Evolutionary conservation across 108 stramenopile genomes (phyloP).

Genomic region (Mayamaea pseudoterrestris): DNA sequence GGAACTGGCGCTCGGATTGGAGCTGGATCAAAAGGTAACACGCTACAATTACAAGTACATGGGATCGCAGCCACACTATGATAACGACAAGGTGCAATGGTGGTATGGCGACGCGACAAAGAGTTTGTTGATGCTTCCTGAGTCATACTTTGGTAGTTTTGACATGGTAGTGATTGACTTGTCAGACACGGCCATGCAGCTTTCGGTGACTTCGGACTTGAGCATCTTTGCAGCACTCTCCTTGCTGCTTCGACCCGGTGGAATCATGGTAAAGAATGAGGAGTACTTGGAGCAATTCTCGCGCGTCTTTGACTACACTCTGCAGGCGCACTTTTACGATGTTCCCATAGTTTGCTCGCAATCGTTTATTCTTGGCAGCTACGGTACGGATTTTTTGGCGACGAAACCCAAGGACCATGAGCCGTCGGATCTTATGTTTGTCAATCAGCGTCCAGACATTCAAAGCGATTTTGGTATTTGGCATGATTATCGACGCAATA

Average conservation of each 20-base stretch:
- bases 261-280: constrained; percentile 79
- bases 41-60: constrained; percentile 64
- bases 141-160: constrained; percentile 73
- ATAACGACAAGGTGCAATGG: constrained; percentile 76
- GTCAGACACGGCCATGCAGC: constrained; percentile 58
- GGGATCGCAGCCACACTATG: constrained; percentile 75
- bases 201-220: constrained; percentile 53
- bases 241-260: constrained; percentile 64
- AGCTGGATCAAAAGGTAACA: constrained; percentile 71
- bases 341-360: constrained; percentile 54
- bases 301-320: constrained; percentile 23
- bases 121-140: constrained; percentile 55
- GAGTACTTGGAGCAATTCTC: constrained; percentile 15
- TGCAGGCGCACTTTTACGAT: constrained; percentile 16
- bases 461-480: constrained; percentile 25
- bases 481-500: constrained; percentile 35
- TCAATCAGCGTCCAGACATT: constrained; percentile 19
- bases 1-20: constrained; percentile 68
- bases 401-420: constrained; percentile 10
- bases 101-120: constrained; percentile 87
- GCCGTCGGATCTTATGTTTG: constrained; percentile 6
- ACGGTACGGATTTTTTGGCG: constrained; percentile 24
- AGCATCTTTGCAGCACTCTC: constrained; percentile 67
- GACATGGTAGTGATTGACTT: constrained; percentile 80
- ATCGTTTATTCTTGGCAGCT: constrained; percentile 27